Percentiles rank a stretch among this genome's conserved stretches.
These are phyloP conservation scores for Pythium dissotocum DNA, from an alignment of 352 stramenopile species.

Conservation along the genomic window DNA sequence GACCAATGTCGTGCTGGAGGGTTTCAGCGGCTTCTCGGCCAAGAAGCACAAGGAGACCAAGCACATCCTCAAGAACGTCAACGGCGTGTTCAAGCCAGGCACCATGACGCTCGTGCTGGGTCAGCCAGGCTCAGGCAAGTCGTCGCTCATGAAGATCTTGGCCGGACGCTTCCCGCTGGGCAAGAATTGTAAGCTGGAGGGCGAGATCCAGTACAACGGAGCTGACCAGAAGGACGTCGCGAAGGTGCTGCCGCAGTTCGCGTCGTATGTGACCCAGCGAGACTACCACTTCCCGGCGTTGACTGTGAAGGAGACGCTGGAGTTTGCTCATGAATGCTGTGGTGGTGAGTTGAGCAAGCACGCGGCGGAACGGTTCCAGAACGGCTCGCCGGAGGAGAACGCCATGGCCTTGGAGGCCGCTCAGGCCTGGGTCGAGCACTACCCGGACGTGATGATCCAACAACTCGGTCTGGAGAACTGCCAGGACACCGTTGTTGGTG, in stretches of 20 bases:
- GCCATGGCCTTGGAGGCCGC: constrained; percentile 20
- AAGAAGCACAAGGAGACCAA: constrained; percentile 53
- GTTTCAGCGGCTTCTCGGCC: constrained; percentile 35
- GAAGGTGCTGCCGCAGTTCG: constrained; percentile 46
- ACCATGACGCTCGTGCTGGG: constrained; percentile 66
- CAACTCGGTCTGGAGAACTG: constrained; percentile 38
- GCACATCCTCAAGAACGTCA: constrained; percentile 47
- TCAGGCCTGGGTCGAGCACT: constrained; percentile 28
- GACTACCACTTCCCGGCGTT: constrained; percentile 48
- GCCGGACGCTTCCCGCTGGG: constrained; percentile 48
- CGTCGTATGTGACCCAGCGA: constrained; percentile 56
- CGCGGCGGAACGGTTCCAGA: constrained; percentile 28
- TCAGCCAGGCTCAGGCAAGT: constrained; percentile 56
- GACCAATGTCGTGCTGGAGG: constrained; percentile 49
- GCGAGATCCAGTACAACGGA: constrained; percentile 60
- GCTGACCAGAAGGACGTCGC: constrained; percentile 29
- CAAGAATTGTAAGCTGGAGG: constrained; percentile 42
- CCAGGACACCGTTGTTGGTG: constrained; percentile 46
- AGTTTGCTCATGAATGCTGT: constrained; percentile 65
- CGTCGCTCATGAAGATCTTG: constrained; percentile 61
- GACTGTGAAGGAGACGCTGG: constrained; percentile 57
- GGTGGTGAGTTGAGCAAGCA: constrained; percentile 34
- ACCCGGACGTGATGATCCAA: constrained; percentile 41
- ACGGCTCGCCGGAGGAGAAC: constrained; percentile 24
- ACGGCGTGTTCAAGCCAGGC: constrained; percentile 48